A percentile compares a stretch with the other conserved stretches of the same genome.
phyloP scores from a whole-genome alignment of 2,329 filamentous ascomycete species.

The Talaromyces rugulosus region DNA sequence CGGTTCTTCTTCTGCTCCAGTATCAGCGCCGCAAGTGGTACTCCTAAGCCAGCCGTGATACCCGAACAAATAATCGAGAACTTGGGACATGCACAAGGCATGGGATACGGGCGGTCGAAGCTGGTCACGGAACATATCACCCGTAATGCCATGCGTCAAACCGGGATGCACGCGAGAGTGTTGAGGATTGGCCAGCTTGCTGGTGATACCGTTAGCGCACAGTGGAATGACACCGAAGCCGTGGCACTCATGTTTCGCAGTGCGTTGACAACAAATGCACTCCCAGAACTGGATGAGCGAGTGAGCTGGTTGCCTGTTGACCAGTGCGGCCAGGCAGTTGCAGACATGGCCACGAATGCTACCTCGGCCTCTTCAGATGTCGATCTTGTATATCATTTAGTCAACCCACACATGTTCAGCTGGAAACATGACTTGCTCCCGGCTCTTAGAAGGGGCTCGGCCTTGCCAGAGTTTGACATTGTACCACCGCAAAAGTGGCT shows the following conservation, averaged over 20 bases:
- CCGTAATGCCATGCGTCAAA: slow-evolving; percentile 27
- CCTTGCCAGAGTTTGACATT: neutral
- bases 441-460: neutral
- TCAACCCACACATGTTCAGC: neutral
- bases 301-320: slow-evolving; percentile 44
- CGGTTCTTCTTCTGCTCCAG: slow-evolving; percentile 52
- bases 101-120: slow-evolving; percentile 45
- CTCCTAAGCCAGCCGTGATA: slow-evolving; percentile 23
- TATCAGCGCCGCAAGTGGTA: slow-evolving; percentile 41
- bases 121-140: slow-evolving; percentile 40
- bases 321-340: neutral
- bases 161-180: slow-evolving; percentile 31
- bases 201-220: slow-evolving; percentile 43
- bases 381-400: neutral
- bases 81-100: slow-evolving; percentile 36
- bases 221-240: slow-evolving; percentile 51
- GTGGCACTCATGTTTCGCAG: slow-evolving; percentile 51
- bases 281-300: slow-evolving; percentile 46
- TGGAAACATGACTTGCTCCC: neutral
- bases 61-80: slow-evolving; percentile 32
- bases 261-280: slow-evolving; percentile 39
- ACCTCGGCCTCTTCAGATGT: neutral
- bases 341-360: neutral
- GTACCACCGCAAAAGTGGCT: neutral
- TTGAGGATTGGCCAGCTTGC: slow-evolving; percentile 51